Conservation (phyloP, 345 rosid genomes). For the Isatis tinctoria region DNA sequence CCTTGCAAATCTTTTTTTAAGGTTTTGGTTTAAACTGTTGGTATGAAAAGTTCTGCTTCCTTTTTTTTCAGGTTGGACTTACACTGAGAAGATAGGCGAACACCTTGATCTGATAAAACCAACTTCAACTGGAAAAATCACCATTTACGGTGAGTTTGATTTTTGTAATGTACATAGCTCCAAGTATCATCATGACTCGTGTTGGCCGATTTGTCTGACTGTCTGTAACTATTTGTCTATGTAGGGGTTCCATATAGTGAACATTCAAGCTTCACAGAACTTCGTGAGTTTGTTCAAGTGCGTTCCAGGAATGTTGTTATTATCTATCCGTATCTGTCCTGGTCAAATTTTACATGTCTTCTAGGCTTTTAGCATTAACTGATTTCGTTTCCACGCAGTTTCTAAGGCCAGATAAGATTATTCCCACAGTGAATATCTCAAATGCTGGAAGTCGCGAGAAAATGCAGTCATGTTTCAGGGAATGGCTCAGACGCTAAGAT, state of each 20-base stretch:
- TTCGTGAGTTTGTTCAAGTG: conserved; percentile 73
- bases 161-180: neutral
- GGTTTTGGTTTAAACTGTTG: neutral
- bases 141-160: conserved; percentile 62
- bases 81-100: conserved; percentile 53
- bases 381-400: conserved; percentile 38
- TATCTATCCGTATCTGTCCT: neutral
- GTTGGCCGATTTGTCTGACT: neutral
- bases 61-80: conserved; percentile 63
- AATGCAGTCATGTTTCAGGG: conserved; percentile 65
- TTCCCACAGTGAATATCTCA: conserved; percentile 68
- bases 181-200: neutral
- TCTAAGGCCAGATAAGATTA: conserved; percentile 64
- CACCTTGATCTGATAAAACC: conserved; percentile 66
- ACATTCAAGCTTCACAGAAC: conserved; percentile 78
- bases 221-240: neutral
- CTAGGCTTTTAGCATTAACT: neutral
- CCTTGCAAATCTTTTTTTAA: neutral
- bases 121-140: conserved; percentile 49
- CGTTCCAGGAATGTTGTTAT: conserved; percentile 1
- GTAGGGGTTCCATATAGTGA: conserved; percentile 83
- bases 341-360: neutral
- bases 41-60: neutral
- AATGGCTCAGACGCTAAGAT: conserved; percentile 52
- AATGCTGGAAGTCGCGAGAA: conserved; percentile 59